Base-by-base conservation (phyloP, 163 green algal species). In the Volvox carteri region DNA sequence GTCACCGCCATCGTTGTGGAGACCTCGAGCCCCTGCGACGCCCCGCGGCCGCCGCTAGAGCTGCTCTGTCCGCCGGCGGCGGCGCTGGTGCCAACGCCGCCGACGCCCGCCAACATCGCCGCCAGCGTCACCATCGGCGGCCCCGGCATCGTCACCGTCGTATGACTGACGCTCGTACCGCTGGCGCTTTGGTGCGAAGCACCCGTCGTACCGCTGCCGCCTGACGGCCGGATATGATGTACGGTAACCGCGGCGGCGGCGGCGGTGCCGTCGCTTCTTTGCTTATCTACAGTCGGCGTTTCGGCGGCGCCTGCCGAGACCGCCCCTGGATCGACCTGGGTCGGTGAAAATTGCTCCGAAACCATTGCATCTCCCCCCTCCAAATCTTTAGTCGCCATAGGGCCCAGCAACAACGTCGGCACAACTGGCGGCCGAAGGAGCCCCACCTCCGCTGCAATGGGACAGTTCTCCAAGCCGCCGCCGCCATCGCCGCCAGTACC, bases 401-500 rank as follows among this genome's bases (percentile, higher is more conserved):
- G 7, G 5, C 54, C 54, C 19, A 65, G 41, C 35, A 77, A n/a
- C n/a, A n/a, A n/a, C n/a, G n/a, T n/a, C n/a, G n/a, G 33, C 67
- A 48, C 25, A 21, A 5, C 67, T 6, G 37, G 21, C 5, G 70
- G 42, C 11, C 9, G 70, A 35, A 37, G 70, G 19, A 78, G 25
- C 4, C 75, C 75, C 9, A 84, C 75, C 50, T 84, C 75, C 75
- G n/a, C 48, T 14, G 75, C 75, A 30, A 84, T 48, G 30, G 75
- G 75, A 48, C 48, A 68, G 30, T n/a, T 78, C 1, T 78, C 70
- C 37, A 56, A n/a, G n/a, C n/a, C n/a, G n/a, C n/a, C n/a, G n/a
- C n/a, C n/a, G n/a, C n/a, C n/a, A n/a, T n/a, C n/a, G n/a, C n/a
- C n/a, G n/a, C n/a, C n/a, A n/a, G n/a, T n/a, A n/a, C n/a, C n/a